Evolutionary conservation across 768 basidiomycete species (phyloP).

Genomic region (Clitopilus hobsonii): DNA sequence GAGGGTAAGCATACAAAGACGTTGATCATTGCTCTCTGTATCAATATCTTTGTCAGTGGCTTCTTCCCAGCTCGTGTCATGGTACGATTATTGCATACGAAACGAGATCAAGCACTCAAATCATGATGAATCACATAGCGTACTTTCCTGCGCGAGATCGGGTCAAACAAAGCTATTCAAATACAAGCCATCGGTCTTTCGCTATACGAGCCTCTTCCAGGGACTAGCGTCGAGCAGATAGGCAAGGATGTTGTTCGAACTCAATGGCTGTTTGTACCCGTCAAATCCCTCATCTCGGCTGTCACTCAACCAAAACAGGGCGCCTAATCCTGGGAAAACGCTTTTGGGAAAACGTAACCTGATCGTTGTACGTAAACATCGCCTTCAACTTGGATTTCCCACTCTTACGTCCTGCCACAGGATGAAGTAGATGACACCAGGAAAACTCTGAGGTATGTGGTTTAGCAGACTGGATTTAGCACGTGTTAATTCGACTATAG

Average conservation of each 20-base stretch:
- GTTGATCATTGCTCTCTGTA: conserved; percentile 10
- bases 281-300: conserved; percentile 1
- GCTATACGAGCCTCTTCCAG: conserved; percentile 86
- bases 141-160: conserved; percentile 75
- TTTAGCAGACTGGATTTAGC: background rate
- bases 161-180: conserved; percentile 73
- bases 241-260: conserved; percentile 87
- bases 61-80: conserved; percentile 95
- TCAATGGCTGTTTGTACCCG: conserved; percentile 89
- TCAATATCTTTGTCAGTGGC: conserved; percentile 45
- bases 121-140: conserved; percentile 40
- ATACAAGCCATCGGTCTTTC: conserved; percentile 97
- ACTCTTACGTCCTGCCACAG: conserved; percentile 28
- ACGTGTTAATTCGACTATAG: conserved; percentile 29
- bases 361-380: conserved; percentile 60
- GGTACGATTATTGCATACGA: conserved; percentile 29
- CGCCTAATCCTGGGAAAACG: conserved; percentile 59
- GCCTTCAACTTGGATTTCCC: background rate
- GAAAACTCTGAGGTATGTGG: conserved; percentile 77
- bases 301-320: conserved; percentile 30
- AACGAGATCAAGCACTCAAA: conserved; percentile 3
- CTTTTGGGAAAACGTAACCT: conserved; percentile 79
- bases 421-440: conserved; percentile 88
- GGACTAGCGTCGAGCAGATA: conserved; percentile 65
- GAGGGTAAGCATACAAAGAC: conserved; percentile 59